phyloP scores from a whole-genome alignment of 148 eudicot species.

The Persicaria maculosa region DNA sequence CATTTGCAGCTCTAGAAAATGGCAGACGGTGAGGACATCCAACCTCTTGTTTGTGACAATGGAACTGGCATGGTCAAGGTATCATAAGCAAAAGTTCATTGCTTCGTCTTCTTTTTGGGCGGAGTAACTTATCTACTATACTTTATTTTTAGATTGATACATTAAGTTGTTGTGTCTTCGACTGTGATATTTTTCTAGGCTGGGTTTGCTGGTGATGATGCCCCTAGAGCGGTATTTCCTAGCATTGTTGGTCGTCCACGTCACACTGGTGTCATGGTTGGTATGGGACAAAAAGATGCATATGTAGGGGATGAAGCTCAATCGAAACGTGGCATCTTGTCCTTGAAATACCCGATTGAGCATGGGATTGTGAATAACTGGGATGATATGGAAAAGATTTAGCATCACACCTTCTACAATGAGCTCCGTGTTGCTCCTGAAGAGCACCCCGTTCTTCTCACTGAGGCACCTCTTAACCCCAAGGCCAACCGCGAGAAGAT shows the following conservation, averaged over 20 bases:
- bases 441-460: slow-evolving; percentile 20
- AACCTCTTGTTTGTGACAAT: slow-evolving; percentile 17
- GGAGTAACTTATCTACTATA: background rate
- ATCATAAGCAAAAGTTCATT: background rate
- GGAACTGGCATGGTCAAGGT: slow-evolving; percentile 18
- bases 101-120: background rate
- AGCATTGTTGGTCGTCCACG: slow-evolving; percentile 31
- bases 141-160: background rate
- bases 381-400: slow-evolving; percentile 16
- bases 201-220: slow-evolving; percentile 29
- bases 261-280: slow-evolving; percentile 25
- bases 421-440: slow-evolving; percentile 22
- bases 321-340: slow-evolving; percentile 14
- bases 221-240: slow-evolving; percentile 29
- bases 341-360: slow-evolving; percentile 15
- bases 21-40: slow-evolving; percentile 15
- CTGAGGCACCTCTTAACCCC: slow-evolving; percentile 21
- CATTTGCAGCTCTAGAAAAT: slow-evolving; percentile 8
- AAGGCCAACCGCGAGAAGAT: slow-evolving; percentile 33
- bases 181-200: slow-evolving; percentile 17
- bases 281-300: slow-evolving; percentile 21
- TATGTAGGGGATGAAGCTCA: slow-evolving; percentile 18
- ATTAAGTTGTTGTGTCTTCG: background rate
- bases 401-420: slow-evolving; percentile 17
- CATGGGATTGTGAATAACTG: slow-evolving; percentile 14